A percentile compares a stretch with the other conserved stretches of the same genome.
Evolutionary conservation across 2,329 filamentous ascomycete genomes (phyloP).

Genomic region (Exophiala alcalophila): DNA sequence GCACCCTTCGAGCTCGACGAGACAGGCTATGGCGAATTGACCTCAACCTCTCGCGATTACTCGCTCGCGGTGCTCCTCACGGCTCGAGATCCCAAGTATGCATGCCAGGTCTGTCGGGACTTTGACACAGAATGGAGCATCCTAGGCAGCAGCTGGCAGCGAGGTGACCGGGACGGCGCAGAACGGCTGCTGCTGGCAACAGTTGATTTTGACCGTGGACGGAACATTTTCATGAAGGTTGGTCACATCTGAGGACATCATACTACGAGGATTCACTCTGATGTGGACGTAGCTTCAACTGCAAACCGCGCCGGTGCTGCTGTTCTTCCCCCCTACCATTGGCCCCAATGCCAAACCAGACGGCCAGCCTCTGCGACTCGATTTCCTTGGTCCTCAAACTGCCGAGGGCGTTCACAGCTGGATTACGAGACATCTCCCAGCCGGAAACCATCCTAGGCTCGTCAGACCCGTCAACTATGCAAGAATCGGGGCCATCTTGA

Average conservation of each 20-base stretch:
- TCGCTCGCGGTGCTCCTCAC: slow-evolving; percentile 79
- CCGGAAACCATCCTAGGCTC: slow-evolving; percentile 67
- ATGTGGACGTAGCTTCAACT: slow-evolving; percentile 67
- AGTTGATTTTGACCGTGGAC: slow-evolving; percentile 83
- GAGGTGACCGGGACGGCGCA: slow-evolving; percentile 72
- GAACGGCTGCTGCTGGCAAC: slow-evolving; percentile 75
- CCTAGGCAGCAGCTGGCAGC: slow-evolving; percentile 79
- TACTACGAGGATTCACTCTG: background rate
- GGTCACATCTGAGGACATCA: background rate
- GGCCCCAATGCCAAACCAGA: slow-evolving; percentile 74
- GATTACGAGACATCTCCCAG: slow-evolving; percentile 75
- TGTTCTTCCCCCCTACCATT: slow-evolving; percentile 80
- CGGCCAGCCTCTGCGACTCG: slow-evolving; percentile 70
- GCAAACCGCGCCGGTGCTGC: slow-evolving; percentile 86
- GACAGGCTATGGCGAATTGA: slow-evolving; percentile 70
- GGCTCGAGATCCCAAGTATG: slow-evolving; percentile 76
- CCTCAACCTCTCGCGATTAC: slow-evolving; percentile 76
- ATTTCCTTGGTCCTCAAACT: slow-evolving; percentile 74
- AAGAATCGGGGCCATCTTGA: slow-evolving; percentile 65
- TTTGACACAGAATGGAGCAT: slow-evolving; percentile 95
- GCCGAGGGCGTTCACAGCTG: slow-evolving; percentile 78
- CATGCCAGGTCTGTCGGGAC: slow-evolving; percentile 80
- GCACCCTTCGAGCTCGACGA: slow-evolving; percentile 77
- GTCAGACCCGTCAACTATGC: slow-evolving; percentile 84
- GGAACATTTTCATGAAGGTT: slow-evolving; percentile 81